These are phyloP conservation scores for Amphichorda felina DNA, from an alignment of 2,329 filamentous ascomycete species.

Conservation along the genomic window DNA sequence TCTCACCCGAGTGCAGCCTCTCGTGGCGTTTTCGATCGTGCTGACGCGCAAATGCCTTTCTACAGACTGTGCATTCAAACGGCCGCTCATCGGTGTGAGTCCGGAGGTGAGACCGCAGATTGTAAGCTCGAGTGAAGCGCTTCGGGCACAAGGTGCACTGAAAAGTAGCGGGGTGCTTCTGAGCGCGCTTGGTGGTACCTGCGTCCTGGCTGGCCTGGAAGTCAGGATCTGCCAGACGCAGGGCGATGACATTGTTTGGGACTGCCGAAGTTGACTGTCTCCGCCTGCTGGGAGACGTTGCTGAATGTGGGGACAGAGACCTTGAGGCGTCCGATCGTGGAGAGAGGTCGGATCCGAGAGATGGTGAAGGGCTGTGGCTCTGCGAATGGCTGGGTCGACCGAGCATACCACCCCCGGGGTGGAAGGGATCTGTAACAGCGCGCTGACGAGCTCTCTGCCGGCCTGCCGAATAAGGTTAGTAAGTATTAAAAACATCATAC, in stretches of 20 bases:
- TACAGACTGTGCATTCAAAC: slow-evolving; percentile 93
- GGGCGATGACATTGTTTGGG: slow-evolving; percentile 59
- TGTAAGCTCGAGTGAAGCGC: slow-evolving; percentile 92
- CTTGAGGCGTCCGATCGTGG: slow-evolving; percentile 35
- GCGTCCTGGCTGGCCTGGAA: slow-evolving; percentile 55
- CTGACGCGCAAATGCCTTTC: slow-evolving; percentile 93
- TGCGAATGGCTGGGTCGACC: slow-evolving; percentile 23
- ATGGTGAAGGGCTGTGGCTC: slow-evolving; percentile 34
- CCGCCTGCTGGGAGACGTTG: slow-evolving; percentile 20
- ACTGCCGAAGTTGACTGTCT: slow-evolving; percentile 55
- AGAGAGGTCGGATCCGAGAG: slow-evolving; percentile 30
- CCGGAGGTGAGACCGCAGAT: slow-evolving; percentile 84
- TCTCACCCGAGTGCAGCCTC: slow-evolving; percentile 90
- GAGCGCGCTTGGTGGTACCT: slow-evolving; percentile 65
- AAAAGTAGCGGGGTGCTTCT: slow-evolving; percentile 96
- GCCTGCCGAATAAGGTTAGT: slow-evolving; percentile 17
- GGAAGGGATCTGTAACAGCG: slow-evolving; percentile 50
- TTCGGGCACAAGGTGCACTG: slow-evolving; percentile 91
- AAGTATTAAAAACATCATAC: slow-evolving; percentile 7
- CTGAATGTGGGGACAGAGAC: slow-evolving; percentile 44
- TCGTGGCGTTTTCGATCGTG: slow-evolving; percentile 97
- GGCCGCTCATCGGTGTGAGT: slow-evolving; percentile 96
- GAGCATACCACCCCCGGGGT: slow-evolving; percentile 28
- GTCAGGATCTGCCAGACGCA: slow-evolving; percentile 81
- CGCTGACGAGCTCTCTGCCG: slow-evolving; percentile 37